These are phyloP conservation scores for Ceratobasidium sp. DNA, from an alignment of 1,284 basidiomycete species.

Conservation along the genomic window DNA sequence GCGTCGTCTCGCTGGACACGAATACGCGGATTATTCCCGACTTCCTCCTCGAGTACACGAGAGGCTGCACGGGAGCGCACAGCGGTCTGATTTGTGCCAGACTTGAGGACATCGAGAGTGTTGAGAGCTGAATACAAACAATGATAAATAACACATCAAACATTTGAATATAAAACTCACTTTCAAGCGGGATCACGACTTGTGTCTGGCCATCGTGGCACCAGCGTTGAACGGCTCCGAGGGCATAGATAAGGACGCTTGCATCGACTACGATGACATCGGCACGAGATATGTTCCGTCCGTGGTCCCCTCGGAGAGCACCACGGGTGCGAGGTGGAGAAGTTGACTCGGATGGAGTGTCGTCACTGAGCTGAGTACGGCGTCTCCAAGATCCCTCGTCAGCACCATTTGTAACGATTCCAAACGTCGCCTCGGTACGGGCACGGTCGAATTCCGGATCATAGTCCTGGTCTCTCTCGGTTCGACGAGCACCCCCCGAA, in stretches of 20 bases:
- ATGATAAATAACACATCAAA: slow-evolving; percentile 1
- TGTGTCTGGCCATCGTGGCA: slow-evolving; percentile 72
- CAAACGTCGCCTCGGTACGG: slow-evolving; percentile 15
- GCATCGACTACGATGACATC: slow-evolving; percentile 83
- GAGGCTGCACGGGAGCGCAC: slow-evolving; percentile 82
- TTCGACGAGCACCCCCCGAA: slow-evolving; percentile 24
- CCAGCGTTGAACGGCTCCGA: slow-evolving; percentile 82
- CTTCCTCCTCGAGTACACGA: slow-evolving; percentile 80
- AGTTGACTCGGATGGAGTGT: slow-evolving; percentile 29
- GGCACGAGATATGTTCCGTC: slow-evolving; percentile 48
- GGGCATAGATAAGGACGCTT: slow-evolving; percentile 83
- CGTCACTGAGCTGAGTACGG: slow-evolving; percentile 21
- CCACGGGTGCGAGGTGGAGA: slow-evolving; percentile 34
- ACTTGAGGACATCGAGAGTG: slow-evolving; percentile 93
- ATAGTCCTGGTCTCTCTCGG: slow-evolving; percentile 26
- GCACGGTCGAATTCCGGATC: slow-evolving; percentile 31
- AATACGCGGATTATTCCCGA: slow-evolving; percentile 77
- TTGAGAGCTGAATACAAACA: slow-evolving; percentile 68
- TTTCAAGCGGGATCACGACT: slow-evolving; percentile 86
- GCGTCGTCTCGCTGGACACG: slow-evolving; percentile 78
- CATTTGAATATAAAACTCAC: slow-evolving; percentile 56
- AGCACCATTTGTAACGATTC: neutral
- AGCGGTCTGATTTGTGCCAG: slow-evolving; percentile 78
- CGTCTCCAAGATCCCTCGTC: slow-evolving; percentile 30
- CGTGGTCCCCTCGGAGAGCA: neutral